These are phyloP conservation scores for Curvularia spicifera DNA, from an alignment of 2,329 filamentous ascomycete genomes.

Conservation along the genomic window DNA sequence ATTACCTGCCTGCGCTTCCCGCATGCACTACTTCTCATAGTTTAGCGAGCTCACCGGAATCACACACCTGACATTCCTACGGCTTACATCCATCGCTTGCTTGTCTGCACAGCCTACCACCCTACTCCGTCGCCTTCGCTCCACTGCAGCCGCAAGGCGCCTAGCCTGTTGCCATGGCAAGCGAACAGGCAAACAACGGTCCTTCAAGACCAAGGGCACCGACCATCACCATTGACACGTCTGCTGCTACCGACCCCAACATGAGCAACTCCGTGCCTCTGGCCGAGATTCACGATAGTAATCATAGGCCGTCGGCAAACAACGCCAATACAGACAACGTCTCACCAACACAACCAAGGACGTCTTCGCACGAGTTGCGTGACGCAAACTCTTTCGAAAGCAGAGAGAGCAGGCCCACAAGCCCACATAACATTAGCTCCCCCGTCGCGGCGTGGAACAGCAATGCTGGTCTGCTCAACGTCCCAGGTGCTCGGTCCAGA, in stretches of 20 bases:
- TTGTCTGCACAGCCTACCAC: slow-evolving; percentile 10
- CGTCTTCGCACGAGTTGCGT: slow-evolving; percentile 57
- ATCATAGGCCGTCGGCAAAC: slow-evolving; percentile 31
- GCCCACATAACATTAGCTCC: slow-evolving; percentile 71
- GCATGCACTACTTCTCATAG: slow-evolving; percentile 34
- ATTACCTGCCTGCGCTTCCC: slow-evolving; percentile 19
- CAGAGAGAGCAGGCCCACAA: slow-evolving; percentile 68
- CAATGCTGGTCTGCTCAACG: slow-evolving; percentile 67
- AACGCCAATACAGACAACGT: slow-evolving; percentile 32
- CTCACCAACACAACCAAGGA: slow-evolving; percentile 33
- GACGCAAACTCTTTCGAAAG: slow-evolving; percentile 68
- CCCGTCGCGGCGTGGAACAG: slow-evolving; percentile 61
- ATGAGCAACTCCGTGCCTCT: slow-evolving; percentile 46
- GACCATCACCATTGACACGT: slow-evolving; percentile 61
- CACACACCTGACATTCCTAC: slow-evolving; percentile 39
- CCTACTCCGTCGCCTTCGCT: background rate
- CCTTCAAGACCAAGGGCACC: slow-evolving; percentile 53
- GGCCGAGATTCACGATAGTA: slow-evolving; percentile 41
- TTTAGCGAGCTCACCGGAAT: slow-evolving; percentile 33
- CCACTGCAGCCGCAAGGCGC: slow-evolving; percentile 19
- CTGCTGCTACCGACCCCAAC: slow-evolving; percentile 49
- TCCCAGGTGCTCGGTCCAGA: slow-evolving; percentile 67
- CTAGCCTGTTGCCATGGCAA: slow-evolving; percentile 38
- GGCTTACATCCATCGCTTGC: slow-evolving; percentile 31
- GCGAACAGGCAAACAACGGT: slow-evolving; percentile 37